A percentile compares a stretch with the other conserved stretches of the same genome.
These are phyloP conservation scores for Arthrocladium fulminans DNA, from an alignment of 2,329 filamentous ascomycete species.

Conservation along the genomic window DNA sequence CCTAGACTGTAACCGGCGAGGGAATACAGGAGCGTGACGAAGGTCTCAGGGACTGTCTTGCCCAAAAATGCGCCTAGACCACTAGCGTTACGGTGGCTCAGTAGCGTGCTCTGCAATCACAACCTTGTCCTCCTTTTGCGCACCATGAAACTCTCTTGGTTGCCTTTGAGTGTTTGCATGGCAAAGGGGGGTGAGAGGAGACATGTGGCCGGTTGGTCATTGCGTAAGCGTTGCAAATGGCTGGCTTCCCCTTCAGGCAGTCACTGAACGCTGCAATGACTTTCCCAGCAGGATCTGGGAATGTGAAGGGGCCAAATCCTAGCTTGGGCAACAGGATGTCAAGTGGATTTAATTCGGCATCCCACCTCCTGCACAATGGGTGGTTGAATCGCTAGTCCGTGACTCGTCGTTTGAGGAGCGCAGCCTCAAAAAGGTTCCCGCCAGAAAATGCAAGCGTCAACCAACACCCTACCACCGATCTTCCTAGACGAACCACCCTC, in stretches of 20 bases:
- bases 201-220: too few relatives aligned
- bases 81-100: not conserved
- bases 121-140: not conserved
- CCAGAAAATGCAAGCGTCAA: not conserved
- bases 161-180: not conserved
- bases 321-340: too few relatives aligned
- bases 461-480: not conserved
- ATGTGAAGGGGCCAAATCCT: too few relatives aligned
- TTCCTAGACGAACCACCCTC: not conserved
- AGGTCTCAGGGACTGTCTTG: not conserved
- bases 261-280: too few relatives aligned
- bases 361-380: too few relatives aligned
- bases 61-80: not conserved
- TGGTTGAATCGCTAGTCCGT: not conserved
- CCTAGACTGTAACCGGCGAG: not conserved
- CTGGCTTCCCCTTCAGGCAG: too few relatives aligned
- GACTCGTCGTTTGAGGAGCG: not conserved
- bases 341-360: too few relatives aligned
- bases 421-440: not conserved
- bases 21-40: not conserved
- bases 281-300: too few relatives aligned
- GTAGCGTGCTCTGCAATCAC: not conserved
- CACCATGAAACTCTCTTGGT: too few relatives aligned
- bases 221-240: too few relatives aligned
- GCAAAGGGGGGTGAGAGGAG: too few relatives aligned